Conservation (phyloP, 140 eudicot genomes). For the Artemisia princeps region DNA sequence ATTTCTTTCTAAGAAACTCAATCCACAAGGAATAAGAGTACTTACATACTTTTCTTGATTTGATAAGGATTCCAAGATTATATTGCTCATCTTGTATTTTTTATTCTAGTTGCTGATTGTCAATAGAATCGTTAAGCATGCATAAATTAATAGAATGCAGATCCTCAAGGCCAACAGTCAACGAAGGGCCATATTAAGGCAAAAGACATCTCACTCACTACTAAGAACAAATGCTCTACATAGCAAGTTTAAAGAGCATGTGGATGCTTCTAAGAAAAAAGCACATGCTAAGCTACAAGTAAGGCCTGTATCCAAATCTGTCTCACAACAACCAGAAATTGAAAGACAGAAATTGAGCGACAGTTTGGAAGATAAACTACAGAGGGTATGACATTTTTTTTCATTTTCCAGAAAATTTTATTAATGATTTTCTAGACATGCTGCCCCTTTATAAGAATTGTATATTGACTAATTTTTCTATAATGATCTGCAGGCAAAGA, state of each 20-base stretch:
- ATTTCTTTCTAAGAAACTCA: not conserved
- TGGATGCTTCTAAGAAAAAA: constrained; percentile 62
- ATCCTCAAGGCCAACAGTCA: constrained; percentile 55
- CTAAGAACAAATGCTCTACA: constrained; percentile 50
- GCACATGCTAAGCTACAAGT: constrained; percentile 58
- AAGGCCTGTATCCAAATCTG: constrained; percentile 43
- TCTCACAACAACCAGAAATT: constrained; percentile 55
- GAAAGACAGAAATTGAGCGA: constrained; percentile 54
- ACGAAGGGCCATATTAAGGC: constrained; percentile 61
- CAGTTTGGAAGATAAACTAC: constrained; percentile 60
- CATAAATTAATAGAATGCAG: constrained; percentile 66
- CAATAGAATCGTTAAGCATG: constrained; percentile 36
- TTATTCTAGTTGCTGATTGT: constrained; percentile 2
- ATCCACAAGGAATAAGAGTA: not conserved
- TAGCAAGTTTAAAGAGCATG: constrained; percentile 63
- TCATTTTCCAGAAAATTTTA: not conserved
- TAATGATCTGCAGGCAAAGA: constrained; percentile 53
- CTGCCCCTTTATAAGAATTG: not conserved
- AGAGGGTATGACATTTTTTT: constrained; percentile 40
- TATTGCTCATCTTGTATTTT: not conserved
- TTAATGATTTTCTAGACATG: not conserved
- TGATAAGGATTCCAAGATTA: not conserved
- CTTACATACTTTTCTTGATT: not conserved
- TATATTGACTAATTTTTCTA: constrained; percentile 2
- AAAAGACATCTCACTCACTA: constrained; percentile 59